Evolutionary conservation across 2,329 filamentous ascomycete genomes (phyloP).

Genomic region (Colletotrichum tabaci): DNA sequence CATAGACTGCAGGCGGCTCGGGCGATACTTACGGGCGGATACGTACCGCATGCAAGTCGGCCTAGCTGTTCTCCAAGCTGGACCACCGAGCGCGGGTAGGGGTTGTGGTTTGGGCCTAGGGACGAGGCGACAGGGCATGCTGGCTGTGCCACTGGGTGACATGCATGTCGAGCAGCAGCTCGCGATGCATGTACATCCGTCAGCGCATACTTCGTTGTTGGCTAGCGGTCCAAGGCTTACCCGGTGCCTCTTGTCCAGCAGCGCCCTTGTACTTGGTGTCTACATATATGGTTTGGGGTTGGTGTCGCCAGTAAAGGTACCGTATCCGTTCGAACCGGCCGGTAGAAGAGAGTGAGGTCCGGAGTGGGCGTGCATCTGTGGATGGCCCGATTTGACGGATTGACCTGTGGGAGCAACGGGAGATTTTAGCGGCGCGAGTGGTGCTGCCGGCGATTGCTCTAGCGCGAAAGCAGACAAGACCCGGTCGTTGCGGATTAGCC

Average conservation of each 20-base stretch:
- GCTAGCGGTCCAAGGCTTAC: not conserved
- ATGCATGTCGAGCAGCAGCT: constrained; percentile 17
- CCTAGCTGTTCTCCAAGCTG: constrained; percentile 17
- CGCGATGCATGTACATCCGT: constrained; percentile 3
- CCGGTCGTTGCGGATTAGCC: constrained; percentile 34
- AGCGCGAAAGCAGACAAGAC: constrained; percentile 34
- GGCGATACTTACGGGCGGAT: constrained; percentile 30
- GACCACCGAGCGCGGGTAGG: constrained; percentile 7
- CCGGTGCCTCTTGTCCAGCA: not conserved
- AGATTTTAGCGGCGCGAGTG: constrained; percentile 34
- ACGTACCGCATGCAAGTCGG: constrained; percentile 23
- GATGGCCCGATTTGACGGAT: constrained; percentile 34
- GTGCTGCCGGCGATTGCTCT: constrained; percentile 37
- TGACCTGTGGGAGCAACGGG: constrained; percentile 27
- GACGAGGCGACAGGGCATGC: constrained; percentile 23
- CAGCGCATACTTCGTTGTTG: not conserved
- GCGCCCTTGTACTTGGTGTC: not conserved
- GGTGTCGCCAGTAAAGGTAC: not conserved
- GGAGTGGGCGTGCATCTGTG: constrained; percentile 9
- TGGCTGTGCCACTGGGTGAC: constrained; percentile 12
- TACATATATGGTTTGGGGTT: not conserved
- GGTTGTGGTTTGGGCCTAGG: constrained; percentile 11
- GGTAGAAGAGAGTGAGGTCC: constrained; percentile 2
- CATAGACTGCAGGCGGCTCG: constrained; percentile 7
- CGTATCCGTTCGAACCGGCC: not conserved